Evolutionary conservation across 2,329 filamentous ascomycete genomes (phyloP), one percentile per base, ranked within the genome.

Genomic region (Aspergillus sp.): DNA sequence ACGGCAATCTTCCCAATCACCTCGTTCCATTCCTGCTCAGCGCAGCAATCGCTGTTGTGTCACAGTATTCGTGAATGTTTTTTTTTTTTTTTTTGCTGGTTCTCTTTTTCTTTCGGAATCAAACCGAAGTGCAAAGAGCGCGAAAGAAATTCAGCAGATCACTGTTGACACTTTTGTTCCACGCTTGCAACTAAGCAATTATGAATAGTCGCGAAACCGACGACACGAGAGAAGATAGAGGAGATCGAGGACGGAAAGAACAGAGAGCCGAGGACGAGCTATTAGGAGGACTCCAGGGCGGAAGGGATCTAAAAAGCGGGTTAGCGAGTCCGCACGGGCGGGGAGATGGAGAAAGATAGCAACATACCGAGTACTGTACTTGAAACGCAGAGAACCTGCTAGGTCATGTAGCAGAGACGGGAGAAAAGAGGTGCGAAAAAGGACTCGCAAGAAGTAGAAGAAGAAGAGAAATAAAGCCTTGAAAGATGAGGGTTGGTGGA

Each of bases 1-100:
- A 56, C 20, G 20, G 20, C 20, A 22, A 22, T 22, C 20, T 22
- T 22, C 5, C 20, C 20, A 22, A 22, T 64, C 58, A 65, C 53
- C 61, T 62, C 60, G 56, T 66, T 66, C 62, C 63, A 67, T 67
- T 65, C 64, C 64, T 64, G 54, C 61, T 54, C 57, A 48, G 47
- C 55, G 56, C 49, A 45, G 37, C 54, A 60, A 51, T 54, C 63
- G 53, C n/a, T 49, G 35, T 58, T 48, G 37, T 53, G 48, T 55
- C 50, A 47, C 49, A 51, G 51, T 44, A 49, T 48, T 39, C 22
- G 45, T 43, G n/a, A 35, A 12, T 38, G n/a, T 30, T 20, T 22
- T 22, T n/a, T 37, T 33, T 7, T 12, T 27, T 42, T 22, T 22
- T 41, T 41, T 23, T 20, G 12, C 20, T 23, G n/a, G 2, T 41